A percentile compares a stretch with the other conserved stretches of the same genome.
Evolutionary conservation across 1,284 basidiomycete species (phyloP).

Genomic region (Pseudozyma tsukubaensis): DNA sequence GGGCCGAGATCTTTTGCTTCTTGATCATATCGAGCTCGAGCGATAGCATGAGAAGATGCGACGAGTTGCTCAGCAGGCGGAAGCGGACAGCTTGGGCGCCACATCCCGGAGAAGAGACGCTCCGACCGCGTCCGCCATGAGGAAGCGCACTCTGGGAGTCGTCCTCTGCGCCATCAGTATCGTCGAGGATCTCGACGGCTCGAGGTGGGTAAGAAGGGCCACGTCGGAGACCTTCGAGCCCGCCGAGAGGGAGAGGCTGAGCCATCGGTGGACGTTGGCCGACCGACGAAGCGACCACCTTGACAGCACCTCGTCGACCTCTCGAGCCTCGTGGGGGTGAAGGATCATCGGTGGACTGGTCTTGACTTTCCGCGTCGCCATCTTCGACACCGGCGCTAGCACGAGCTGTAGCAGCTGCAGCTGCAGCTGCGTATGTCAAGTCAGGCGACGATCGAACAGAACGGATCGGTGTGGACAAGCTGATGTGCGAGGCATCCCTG

Average conservation of each 20-base stretch:
- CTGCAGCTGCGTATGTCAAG: conserved; percentile 43
- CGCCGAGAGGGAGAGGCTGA: conserved; percentile 24
- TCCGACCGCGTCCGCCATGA: conserved; percentile 16
- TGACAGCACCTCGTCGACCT: conserved; percentile 53
- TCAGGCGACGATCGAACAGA: conserved; percentile 52
- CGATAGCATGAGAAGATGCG: conserved; percentile 66
- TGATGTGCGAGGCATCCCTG: conserved; percentile 20
- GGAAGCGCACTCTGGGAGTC: conserved; percentile 7
- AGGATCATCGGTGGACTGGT: conserved; percentile 4
- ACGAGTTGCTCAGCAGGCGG: conserved; percentile 61
- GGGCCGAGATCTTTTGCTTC: conserved; percentile 65
- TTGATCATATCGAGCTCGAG: conserved; percentile 67
- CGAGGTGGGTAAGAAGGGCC: conserved; percentile 47
- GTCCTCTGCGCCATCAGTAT: conserved; percentile 4
- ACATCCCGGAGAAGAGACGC: conserved; percentile 7
- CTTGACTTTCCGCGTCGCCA: conserved; percentile 4
- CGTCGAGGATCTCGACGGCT: conserved; percentile 33
- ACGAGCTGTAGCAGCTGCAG: conserved; percentile 15
- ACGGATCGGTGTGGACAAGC: conserved; percentile 27
- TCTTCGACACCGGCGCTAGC: too few relatives aligned
- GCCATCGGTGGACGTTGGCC: conserved; percentile 19
- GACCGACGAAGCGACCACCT: conserved; percentile 45
- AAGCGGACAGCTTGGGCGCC: conserved; percentile 35
- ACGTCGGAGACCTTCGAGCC: conserved; percentile 27
- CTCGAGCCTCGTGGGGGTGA: conserved; percentile 41